phyloP scores from a whole-genome alignment of 164 flowering plant species.

The Stephania yunnanensis region DNA sequence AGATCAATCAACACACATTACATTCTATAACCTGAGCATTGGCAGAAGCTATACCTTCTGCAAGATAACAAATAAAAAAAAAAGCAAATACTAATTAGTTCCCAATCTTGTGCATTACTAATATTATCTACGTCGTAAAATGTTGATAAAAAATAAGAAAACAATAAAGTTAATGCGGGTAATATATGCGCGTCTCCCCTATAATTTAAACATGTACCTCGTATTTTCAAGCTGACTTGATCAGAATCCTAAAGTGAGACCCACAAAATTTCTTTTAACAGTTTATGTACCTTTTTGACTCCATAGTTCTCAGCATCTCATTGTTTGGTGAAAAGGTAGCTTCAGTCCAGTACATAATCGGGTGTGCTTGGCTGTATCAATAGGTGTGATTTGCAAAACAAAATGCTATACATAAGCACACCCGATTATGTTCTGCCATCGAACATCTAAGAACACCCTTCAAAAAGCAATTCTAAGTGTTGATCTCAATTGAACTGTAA shows the following conservation, averaged over 20 bases:
- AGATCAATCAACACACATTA: neutral
- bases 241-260: neutral
- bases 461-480: neutral
- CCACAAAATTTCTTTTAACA: neutral
- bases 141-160: neutral
- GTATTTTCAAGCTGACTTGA: neutral
- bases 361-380: neutral
- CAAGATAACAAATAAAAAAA: no score
- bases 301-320: neutral
- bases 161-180: neutral
- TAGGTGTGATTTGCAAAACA: neutral
- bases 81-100: no score
- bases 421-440: neutral
- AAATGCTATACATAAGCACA: neutral
- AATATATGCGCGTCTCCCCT: neutral
- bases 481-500: conserved; percentile 41
- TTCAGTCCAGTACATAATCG: neutral
- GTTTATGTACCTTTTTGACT: neutral
- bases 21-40: neutral
- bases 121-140: neutral
- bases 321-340: neutral
- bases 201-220: neutral
- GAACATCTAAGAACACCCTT: neutral
- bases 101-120: neutral
- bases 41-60: neutral